Base-by-base conservation (phyloP, 768 basidiomycete genomes). In the Leccinum variicolor region DNA sequence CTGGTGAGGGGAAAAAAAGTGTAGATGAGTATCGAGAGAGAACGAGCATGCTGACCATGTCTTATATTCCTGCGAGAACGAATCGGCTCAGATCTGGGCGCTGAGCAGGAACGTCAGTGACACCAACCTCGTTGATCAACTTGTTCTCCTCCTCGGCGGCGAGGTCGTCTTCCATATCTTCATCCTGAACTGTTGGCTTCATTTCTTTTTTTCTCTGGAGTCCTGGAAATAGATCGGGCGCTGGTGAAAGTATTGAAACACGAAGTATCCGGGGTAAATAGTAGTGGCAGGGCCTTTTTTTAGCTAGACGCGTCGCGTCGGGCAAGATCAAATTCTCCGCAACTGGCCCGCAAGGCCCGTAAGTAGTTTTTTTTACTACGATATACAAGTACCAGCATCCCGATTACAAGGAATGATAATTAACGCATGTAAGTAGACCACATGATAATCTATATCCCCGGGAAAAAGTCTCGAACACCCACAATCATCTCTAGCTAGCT, bases 101-200 rank as follows among this genome's bases (percentile, higher is more conserved):
- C 43, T 28, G 48, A 39, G 47, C 34, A 26, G 15, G 23, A 13
- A 54, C 17, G 56, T 52, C 52, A 36, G 56, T 34, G 45, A 34
- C 53, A 72, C 79, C 43, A 64, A 91, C 90, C 82, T 92, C 90
- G 64, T 92, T 92, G 69, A 92, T 91, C 52, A 92, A 74, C 62
- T 92, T 92, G 73, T 92, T 92, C 75, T 90, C 90, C 66, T 92
- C 90, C 72, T 92, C 90, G 5, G 90, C 89, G 5, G 83, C 85
- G 48, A 86, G 81, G 71, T 92, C 89, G 58, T 91, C 90, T 69
- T 90, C 90, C 45, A 87, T 77, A 63, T 89, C 90, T 55, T 91
- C 89, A 28, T 73, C 71, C 47, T 76, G 71, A 31, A 70, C 74
- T 5, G 70, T 74, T 60, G 75, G 83, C 65, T 75, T 86, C 84